phyloP scores from a whole-genome alignment of 768 basidiomycete genomes.

The Collybiopsis confluens region DNA sequence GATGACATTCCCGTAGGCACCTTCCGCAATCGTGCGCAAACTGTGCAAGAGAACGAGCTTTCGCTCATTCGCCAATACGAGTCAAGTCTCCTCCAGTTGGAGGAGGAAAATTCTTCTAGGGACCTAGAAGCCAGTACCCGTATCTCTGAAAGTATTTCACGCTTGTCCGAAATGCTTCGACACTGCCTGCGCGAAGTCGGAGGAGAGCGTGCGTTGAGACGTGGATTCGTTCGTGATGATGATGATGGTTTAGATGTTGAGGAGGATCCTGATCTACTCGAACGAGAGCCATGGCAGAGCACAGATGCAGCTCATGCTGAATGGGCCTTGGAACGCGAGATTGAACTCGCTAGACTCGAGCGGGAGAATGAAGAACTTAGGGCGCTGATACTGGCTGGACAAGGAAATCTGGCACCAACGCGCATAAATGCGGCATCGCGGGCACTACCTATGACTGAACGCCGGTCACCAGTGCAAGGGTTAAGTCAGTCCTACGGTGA shows the following conservation, averaged over 20 bases:
- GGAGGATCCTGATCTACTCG: slow-evolving; percentile 5
- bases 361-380: slow-evolving; percentile 83
- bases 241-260: slow-evolving; percentile 5
- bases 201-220: slow-evolving; percentile 51
- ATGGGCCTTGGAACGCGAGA: slow-evolving; percentile 83
- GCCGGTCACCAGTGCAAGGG: not conserved
- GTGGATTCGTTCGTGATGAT: not conserved
- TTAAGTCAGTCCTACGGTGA: not conserved
- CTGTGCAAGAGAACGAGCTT: slow-evolving; percentile 90
- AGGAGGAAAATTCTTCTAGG: slow-evolving; percentile 59
- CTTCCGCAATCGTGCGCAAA: slow-evolving; percentile 87
- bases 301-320: slow-evolving; percentile 45
- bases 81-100: slow-evolving; percentile 69
- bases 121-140: slow-evolving; percentile 60
- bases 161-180: slow-evolving; percentile 67
- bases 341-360: slow-evolving; percentile 83
- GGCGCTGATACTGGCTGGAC: slow-evolving; percentile 56
- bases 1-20: slow-evolving; percentile 29
- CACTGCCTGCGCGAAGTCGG: slow-evolving; percentile 62
- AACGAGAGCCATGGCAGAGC: slow-evolving; percentile 28
- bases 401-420: slow-evolving; percentile 15
- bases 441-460: not conserved
- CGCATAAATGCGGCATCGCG: not conserved
- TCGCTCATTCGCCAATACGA: slow-evolving; percentile 90
- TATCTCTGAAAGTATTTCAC: slow-evolving; percentile 63